phyloP scores from a whole-genome alignment of 2,329 filamentous ascomycete genomes.

The Stemphylium vesicarium region DNA sequence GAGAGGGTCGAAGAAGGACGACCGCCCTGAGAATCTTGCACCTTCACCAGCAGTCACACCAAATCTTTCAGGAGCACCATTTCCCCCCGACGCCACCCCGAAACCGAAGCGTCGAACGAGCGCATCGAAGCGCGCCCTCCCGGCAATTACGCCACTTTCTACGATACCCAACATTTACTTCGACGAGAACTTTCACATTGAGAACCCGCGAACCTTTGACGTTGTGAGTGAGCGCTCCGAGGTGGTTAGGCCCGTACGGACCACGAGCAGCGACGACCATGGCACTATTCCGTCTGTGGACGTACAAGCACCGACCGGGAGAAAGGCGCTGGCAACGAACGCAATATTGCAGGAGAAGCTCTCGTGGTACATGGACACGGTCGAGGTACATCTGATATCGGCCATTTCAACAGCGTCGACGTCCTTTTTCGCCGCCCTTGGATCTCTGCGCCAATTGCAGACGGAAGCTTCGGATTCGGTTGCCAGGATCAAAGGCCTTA shows the following conservation, averaged over 20 bases:
- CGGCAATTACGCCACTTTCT: constrained; percentile 82
- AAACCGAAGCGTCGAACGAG: constrained; percentile 59
- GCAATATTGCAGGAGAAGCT: constrained; percentile 97
- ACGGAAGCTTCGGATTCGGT: constrained; percentile 92
- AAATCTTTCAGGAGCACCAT: constrained; percentile 50
- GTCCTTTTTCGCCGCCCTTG: constrained; percentile 93
- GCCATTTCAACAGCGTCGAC: constrained; percentile 95
- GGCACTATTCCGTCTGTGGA: constrained; percentile 64
- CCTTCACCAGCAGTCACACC: constrained; percentile 43
- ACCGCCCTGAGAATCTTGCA: constrained; percentile 56
- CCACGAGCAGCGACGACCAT: constrained; percentile 57
- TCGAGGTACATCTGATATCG: constrained; percentile 94
- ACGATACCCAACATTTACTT: constrained; percentile 95
- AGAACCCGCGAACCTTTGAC: constrained; percentile 96
- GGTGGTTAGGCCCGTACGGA: constrained; percentile 74
- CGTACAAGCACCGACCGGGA: constrained; percentile 61
- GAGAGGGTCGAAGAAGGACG: constrained; percentile 57
- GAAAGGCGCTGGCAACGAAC: constrained; percentile 92
- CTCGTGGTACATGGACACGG: constrained; percentile 99
- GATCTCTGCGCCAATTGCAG: constrained; percentile 88
- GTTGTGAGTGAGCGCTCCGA: constrained; percentile 95
- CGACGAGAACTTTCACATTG: constrained; percentile 90
- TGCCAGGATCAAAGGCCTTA: constrained; percentile 78
- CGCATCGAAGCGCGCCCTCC: constrained; percentile 64
- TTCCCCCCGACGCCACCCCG: constrained; percentile 57